Evolutionary conservation across 768 basidiomycete genomes (phyloP), one percentile per base, ranked within the genome.

Genomic region (Trametes gibbosa): DNA sequence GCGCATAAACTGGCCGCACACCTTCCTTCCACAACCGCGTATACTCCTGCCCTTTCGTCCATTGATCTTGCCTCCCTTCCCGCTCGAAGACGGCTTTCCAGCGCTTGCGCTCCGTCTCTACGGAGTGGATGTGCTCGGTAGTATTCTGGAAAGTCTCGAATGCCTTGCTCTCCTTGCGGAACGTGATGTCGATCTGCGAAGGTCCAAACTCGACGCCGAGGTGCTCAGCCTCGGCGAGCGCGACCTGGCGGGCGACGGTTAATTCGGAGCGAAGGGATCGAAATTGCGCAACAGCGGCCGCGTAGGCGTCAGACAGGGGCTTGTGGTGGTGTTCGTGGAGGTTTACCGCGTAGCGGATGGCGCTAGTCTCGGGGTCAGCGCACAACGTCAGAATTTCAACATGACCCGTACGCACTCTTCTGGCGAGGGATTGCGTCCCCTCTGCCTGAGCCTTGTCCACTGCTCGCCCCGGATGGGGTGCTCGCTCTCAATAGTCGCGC

Each of bases 201-300:
- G 77, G 77, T 2, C 71, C 76, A 67, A 90, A 91, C 35, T 74
- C 69, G 16, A 84, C 84, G 40, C 95, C 95, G 68, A 89, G 81
- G 8, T 82, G 73, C 65, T 88, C 79, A 14, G 95, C 94, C 74
- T 98, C 94, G 66, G 86, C 76, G 17, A 80, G 82, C 19, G 96
- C 95, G 52, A 92, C 84, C 3, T 80, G 77, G 39, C 84, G 85
- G 2, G 91, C 81, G 49, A 93, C 80, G 66, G 93, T 84, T 66
- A 90, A 87, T 72, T 92, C 89, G 35, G 93, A 86, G 39, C 95
- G 87, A 40, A 99, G 80, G 16, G 92, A 78, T 46, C 92, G 89
- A 75, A 95, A 99, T 72, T 98, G 92, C 5, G 85, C 80, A 10
- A 95, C 80, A 27, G 92, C 88, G 12, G 78, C 75, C 2, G 81